These are phyloP conservation scores for Thraustochytrium sp. DNA, from an alignment of 352 stramenopile genomes.

Conservation along the genomic window DNA sequence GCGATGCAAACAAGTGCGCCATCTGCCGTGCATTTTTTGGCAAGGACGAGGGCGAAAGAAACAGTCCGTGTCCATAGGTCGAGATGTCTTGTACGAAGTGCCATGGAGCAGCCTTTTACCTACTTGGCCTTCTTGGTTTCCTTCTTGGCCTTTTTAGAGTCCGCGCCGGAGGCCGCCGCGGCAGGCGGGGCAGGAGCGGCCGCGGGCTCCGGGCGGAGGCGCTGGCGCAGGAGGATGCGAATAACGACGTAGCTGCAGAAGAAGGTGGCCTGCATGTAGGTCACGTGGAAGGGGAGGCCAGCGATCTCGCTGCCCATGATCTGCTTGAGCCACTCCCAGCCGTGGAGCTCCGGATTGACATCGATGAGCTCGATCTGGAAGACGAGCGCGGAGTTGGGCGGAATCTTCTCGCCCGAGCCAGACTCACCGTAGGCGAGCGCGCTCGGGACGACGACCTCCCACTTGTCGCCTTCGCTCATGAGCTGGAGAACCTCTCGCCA, in stretches of 20 bases:
- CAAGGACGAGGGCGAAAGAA: too few relatives aligned
- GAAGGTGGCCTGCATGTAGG: neutral
- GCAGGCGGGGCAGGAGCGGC: neutral
- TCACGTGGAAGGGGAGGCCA: neutral
- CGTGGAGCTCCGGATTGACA: conserved; percentile 9
- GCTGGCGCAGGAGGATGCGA: neutral
- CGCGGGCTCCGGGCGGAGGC: neutral
- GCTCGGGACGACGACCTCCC: conserved; percentile 50
- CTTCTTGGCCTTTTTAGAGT: neutral
- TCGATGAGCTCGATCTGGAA: conserved; percentile 48
- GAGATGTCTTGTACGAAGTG: neutral
- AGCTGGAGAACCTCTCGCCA: conserved; percentile 50
- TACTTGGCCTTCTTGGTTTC: neutral
- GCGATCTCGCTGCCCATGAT: neutral
- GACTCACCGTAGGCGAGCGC: conserved; percentile 50
- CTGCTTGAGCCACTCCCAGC: conserved; percentile 16
- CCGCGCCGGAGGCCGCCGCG: neutral
- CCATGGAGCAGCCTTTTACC: neutral
- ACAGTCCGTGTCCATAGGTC: too few relatives aligned
- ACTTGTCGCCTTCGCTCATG: conserved; percentile 51
- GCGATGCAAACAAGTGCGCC: too few relatives aligned
- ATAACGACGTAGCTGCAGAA: neutral
- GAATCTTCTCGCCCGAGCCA: conserved; percentile 42
- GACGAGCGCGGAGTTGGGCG: conserved; percentile 29
- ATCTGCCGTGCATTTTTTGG: too few relatives aligned